Conservation (phyloP, 805 yeast genomes). For the Tetrapisispora fleetii region DNA sequence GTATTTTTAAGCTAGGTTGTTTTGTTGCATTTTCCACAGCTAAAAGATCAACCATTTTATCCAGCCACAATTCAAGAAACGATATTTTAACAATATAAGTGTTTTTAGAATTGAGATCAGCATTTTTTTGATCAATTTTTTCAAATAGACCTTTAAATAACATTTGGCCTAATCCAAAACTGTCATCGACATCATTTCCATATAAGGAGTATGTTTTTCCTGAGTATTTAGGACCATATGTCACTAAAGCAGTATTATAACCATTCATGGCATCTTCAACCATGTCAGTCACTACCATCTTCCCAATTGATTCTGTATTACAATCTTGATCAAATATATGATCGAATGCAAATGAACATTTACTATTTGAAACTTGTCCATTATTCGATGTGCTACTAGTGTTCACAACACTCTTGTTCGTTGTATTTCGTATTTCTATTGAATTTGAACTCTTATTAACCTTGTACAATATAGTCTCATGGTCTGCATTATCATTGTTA, state of each 20-base stretch:
- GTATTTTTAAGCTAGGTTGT: conserved; percentile 29
- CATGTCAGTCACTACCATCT: conserved; percentile 1
- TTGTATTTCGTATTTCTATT: neutral
- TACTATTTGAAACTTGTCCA: neutral
- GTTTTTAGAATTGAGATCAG: conserved; percentile 40
- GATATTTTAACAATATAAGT: conserved; percentile 48
- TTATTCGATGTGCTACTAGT: neutral
- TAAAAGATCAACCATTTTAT: conserved; percentile 61
- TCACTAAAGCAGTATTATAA: conserved; percentile 64
- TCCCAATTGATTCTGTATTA: conserved; percentile 30
- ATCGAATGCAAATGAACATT: conserved; percentile 13
- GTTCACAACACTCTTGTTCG: neutral
- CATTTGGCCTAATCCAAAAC: conserved; percentile 59
- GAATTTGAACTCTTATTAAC: neutral
- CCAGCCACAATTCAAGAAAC: conserved; percentile 76
- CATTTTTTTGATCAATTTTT: conserved; percentile 37
- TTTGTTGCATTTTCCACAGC: conserved; percentile 28
- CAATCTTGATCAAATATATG: conserved; percentile 51
- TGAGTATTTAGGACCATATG: conserved; percentile 73
- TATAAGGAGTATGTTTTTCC: conserved; percentile 74
- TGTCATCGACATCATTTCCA: conserved; percentile 41
- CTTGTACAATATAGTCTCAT: neutral
- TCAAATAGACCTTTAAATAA: conserved; percentile 50
- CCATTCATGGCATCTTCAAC: conserved; percentile 34
- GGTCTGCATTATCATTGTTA: neutral